Evolutionary conservation across 257 asterid species (phyloP).

Genomic region (Solanum pennellii): DNA sequence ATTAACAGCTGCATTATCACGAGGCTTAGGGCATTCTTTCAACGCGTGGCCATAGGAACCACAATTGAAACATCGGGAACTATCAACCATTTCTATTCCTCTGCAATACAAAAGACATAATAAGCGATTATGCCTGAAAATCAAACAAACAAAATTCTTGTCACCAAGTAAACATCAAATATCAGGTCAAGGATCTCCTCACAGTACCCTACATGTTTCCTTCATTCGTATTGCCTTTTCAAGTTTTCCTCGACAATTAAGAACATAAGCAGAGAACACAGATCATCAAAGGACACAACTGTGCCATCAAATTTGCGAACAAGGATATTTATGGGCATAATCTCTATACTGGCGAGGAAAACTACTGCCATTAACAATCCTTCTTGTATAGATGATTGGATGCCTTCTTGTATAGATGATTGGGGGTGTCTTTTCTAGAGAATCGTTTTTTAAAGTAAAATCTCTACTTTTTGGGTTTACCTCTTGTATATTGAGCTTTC

Average conservation of each 20-base stretch:
- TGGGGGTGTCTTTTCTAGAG: not conserved
- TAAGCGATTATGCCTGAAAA: slow-evolving; percentile 1
- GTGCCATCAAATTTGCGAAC: not conserved
- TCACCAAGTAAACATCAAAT: not conserved
- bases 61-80: slow-evolving; percentile 93
- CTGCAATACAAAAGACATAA: slow-evolving; percentile 32
- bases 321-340: not conserved
- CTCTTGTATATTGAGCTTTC: not conserved
- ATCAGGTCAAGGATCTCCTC: not conserved
- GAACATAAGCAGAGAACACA: not conserved
- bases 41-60: slow-evolving; percentile 80
- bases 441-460: not conserved
- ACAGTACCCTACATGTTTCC: not conserved
- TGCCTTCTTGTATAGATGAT: not conserved
- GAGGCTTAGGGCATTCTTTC: slow-evolving; percentile 91
- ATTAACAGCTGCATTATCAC: slow-evolving; percentile 68
- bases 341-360: not conserved
- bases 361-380: not conserved
- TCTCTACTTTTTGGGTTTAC: not conserved
- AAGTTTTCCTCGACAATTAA: not conserved
- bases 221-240: not conserved
- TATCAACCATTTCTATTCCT: slow-evolving; percentile 32
- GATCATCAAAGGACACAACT: not conserved
- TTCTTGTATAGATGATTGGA: not conserved
- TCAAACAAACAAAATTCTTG: not conserved